phyloP scores from a whole-genome alignment of 2,329 filamentous ascomycete genomes.

The Periconia digitata region DNA sequence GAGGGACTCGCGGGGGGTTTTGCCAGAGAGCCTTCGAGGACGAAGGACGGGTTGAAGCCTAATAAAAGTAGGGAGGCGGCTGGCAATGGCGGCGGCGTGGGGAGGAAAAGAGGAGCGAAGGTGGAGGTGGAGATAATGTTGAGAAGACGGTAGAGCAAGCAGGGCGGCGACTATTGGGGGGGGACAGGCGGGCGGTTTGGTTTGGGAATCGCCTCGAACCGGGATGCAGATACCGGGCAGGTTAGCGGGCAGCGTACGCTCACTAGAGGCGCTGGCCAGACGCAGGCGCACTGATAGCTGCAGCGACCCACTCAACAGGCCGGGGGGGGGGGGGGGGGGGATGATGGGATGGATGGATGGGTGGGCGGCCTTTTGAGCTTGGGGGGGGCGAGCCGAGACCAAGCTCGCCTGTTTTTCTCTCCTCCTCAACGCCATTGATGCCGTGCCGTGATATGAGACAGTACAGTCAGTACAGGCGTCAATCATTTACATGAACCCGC shows the following conservation, averaged over 20 bases:
- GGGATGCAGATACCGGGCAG: conserved; percentile 18
- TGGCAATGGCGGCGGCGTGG: conserved; percentile 35
- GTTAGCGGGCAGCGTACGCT: neutral
- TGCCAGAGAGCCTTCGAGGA: neutral
- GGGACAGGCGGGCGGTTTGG: conserved; percentile 14
- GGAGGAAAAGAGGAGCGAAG: conserved; percentile 24
- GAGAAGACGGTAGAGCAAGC: conserved; percentile 34
- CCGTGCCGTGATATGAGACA: too few relatives aligned
- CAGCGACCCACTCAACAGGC: conserved; percentile 37
- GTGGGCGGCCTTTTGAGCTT: too few relatives aligned
- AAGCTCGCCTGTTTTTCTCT: too few relatives aligned
- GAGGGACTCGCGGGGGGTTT: too few relatives aligned
- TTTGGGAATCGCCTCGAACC: conserved; percentile 21
- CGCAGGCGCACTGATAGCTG: too few relatives aligned
- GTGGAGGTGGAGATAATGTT: conserved; percentile 26
- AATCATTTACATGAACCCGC: too few relatives aligned
- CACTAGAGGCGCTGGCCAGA: too few relatives aligned
- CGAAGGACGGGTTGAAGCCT: conserved; percentile 1
- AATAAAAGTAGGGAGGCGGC: conserved; percentile 39
- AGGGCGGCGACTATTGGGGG: conserved; percentile 35
- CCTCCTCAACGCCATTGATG: too few relatives aligned
- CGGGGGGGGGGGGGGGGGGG: conserved; percentile 12
- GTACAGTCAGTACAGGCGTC: too few relatives aligned
- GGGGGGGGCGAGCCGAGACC: too few relatives aligned
- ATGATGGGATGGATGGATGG: neutral